Conservation (phyloP, 768 basidiomycete species). For the Porphyrellus cyaneotinctus region DNA sequence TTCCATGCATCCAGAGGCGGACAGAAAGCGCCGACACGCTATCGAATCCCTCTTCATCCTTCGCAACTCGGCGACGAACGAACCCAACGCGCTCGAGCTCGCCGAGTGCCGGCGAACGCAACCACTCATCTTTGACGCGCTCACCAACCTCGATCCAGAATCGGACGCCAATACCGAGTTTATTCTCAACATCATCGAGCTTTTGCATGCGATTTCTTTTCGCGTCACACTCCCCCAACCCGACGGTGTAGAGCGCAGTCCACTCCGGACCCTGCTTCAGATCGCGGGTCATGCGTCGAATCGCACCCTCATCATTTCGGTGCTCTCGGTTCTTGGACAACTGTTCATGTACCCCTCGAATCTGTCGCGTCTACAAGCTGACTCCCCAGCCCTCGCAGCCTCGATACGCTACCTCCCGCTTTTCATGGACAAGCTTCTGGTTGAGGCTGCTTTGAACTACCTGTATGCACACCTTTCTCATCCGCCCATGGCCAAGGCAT, state of each 20-base stretch:
- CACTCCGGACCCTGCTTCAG: conserved; percentile 52
- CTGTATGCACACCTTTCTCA: conserved; percentile 73
- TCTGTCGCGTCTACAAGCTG: conserved; percentile 44
- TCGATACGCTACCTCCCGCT: conserved; percentile 72
- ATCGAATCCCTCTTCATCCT: conserved; percentile 81
- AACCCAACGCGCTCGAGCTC: conserved; percentile 62
- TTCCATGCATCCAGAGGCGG: conserved; percentile 46
- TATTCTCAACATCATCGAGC: conserved; percentile 64
- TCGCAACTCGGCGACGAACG: conserved; percentile 76
- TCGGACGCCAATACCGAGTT: conserved; percentile 72
- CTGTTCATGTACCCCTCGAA: conserved; percentile 63
- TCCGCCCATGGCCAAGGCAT: conserved; percentile 70
- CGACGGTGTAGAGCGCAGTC: conserved; percentile 40
- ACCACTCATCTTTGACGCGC: conserved; percentile 59
- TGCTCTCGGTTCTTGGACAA: conserved; percentile 55
- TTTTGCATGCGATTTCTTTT: conserved; percentile 60
- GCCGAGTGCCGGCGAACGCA: conserved; percentile 56
- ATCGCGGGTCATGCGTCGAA: conserved; percentile 60
- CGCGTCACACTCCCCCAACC: conserved; percentile 37
- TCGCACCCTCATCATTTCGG: conserved; percentile 68
- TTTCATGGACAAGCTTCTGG: conserved; percentile 61
- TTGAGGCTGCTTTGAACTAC: conserved; percentile 71
- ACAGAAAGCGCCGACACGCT: conserved; percentile 67
- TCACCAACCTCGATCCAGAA: conserved; percentile 56
- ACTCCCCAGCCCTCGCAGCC: conserved; percentile 58